These are phyloP conservation scores for Cercophora samala DNA, from an alignment of 495 filamentous ascomycete species.

Conservation along the genomic window DNA sequence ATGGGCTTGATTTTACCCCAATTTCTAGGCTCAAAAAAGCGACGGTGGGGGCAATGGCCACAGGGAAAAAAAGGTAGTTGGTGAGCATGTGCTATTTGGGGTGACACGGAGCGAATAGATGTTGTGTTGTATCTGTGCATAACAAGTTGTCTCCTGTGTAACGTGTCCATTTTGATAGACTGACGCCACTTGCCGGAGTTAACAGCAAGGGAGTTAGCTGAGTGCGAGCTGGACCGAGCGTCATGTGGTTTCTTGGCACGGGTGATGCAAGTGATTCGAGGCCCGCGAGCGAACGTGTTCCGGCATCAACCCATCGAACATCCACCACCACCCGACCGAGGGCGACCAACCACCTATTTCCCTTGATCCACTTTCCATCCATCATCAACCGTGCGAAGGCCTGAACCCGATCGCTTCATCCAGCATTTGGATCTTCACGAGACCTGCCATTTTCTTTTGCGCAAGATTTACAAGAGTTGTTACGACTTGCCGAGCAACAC, in stretches of 20 bases:
- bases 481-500: no score
- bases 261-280: neutral
- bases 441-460: no score
- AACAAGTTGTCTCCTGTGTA: neutral
- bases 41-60: neutral
- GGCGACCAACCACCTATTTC: neutral
- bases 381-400: neutral
- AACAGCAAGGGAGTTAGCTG: neutral
- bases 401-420: neutral
- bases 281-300: neutral
- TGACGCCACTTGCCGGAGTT: neutral
- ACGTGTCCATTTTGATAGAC: neutral
- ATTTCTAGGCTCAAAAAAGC: neutral
- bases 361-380: neutral
- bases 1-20: neutral
- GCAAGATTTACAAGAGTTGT: no score
- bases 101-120: neutral
- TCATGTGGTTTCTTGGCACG: neutral
- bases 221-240: neutral
- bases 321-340: neutral
- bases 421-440: no score
- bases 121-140: neutral
- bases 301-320: slow-evolving; percentile 1
- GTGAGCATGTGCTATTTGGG: neutral
- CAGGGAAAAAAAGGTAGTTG: neutral